phyloP scores from a whole-genome alignment of 2,329 filamentous ascomycete genomes.

The Talaromyces verruculosus region DNA sequence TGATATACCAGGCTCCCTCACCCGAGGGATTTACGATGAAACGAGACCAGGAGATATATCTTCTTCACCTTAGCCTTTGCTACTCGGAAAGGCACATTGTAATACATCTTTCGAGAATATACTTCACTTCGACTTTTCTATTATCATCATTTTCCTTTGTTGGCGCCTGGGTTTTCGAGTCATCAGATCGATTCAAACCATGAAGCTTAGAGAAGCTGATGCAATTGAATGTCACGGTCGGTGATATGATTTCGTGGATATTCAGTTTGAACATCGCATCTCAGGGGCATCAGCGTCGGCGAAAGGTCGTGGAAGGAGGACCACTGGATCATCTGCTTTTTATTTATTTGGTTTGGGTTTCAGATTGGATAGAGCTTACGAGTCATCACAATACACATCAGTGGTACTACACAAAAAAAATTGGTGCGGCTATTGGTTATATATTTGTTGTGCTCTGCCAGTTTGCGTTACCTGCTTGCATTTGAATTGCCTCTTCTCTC shows the following conservation, averaged over 20 bases:
- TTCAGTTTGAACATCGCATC: conserved; percentile 13
- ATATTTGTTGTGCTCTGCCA: conserved; percentile 22
- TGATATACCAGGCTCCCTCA: not conserved
- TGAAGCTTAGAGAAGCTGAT: conserved; percentile 3
- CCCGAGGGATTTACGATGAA: conserved; percentile 34
- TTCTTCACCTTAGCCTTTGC: conserved; percentile 19
- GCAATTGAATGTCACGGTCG: conserved; percentile 7
- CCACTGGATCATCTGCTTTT: conserved; percentile 13
- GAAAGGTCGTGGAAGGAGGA: conserved; percentile 10
- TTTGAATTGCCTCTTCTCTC: conserved; percentile 15
- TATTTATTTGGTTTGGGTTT: conserved; percentile 7
- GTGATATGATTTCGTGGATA: conserved; percentile 6
- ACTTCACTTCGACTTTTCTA: conserved; percentile 18
- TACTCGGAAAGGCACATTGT: conserved; percentile 16
- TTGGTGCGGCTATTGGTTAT: conserved; percentile 28
- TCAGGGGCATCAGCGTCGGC: conserved; percentile 14
- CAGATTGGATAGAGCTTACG: conserved; percentile 20
- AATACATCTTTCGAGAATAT: conserved; percentile 22
- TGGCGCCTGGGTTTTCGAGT: conserved; percentile 20
- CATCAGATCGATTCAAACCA: conserved; percentile 15
- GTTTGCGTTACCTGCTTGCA: conserved; percentile 13
- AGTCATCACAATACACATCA: conserved; percentile 5
- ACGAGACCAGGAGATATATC: conserved; percentile 43
- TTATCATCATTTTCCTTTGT: conserved; percentile 20
- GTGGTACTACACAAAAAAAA: conserved; percentile 24